Conservation (phyloP, 805 yeast genomes). For the Candida bentonensis region DNA sequence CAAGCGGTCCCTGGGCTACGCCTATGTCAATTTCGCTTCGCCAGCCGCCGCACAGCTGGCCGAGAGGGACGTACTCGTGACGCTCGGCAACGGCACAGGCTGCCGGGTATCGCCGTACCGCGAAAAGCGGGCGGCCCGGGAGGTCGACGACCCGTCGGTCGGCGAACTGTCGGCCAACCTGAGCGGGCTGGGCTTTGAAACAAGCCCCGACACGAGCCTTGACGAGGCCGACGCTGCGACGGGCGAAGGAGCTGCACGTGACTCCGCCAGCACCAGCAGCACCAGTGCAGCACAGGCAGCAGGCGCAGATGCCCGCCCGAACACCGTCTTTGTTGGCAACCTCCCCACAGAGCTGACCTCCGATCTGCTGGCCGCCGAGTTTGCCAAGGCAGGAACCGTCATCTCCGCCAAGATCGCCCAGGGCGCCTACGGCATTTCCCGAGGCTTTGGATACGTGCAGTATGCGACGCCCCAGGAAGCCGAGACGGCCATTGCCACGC, state of each 20-base stretch:
- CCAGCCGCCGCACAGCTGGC: constrained; percentile 10
- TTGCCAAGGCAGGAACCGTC: constrained; percentile 11
- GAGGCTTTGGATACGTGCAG: constrained; percentile 16
- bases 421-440: constrained; percentile 12
- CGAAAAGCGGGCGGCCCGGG: constrained; percentile 4
- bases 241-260: not conserved
- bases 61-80: constrained; percentile 7
- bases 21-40: constrained; percentile 11
- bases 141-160: constrained; percentile 6
- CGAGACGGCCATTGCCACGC: constrained; percentile 10
- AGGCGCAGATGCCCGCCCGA: not conserved
- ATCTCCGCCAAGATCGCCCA: constrained; percentile 13
- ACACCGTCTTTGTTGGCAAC: constrained; percentile 66
- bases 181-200: not conserved
- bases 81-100: constrained; percentile 11
- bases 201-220: not conserved
- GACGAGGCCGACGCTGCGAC: not conserved
- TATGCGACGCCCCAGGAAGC: constrained; percentile 8
- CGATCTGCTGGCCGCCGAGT: constrained; percentile 11
- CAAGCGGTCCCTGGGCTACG: constrained; percentile 9
- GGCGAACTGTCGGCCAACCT: not conserved
- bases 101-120: constrained; percentile 9
- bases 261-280: constrained; percentile 5
- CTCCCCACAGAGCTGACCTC: constrained; percentile 47
- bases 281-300: constrained; percentile 10